Evolutionary conservation across 352 stramenopile genomes (phyloP), one percentile per base, ranked within the genome.

Genomic region (Phytopythium aichiense): DNA sequence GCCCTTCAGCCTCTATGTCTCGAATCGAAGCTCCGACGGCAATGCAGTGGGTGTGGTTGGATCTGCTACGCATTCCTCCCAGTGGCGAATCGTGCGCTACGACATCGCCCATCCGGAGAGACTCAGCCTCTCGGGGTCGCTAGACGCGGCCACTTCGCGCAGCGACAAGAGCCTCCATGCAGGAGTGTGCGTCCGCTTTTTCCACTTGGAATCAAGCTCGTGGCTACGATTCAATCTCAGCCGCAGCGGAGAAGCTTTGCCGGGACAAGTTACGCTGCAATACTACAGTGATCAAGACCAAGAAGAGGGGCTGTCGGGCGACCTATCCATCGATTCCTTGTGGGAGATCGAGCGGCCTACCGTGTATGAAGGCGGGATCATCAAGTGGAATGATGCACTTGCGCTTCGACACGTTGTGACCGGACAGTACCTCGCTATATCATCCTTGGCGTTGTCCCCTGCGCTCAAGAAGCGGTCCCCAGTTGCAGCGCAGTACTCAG

Each of bases 151-250:
- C 45, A 23, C 60, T 12, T 51, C 42, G 7, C 59, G 7, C 16
- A 58, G 57, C 25, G 63, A 71, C 42, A 56, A 51, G 6, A 69
- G 70, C 11, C 68, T 92, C 45, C 74, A 77, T 45, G 78, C 74
- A 35, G 82, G 82, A 4, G 69, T 61, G 6, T 91, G 82, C 30
- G 65, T 91, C 23, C 79, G 82, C 25, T 61, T 91, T 23, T 71
- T 84, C 23, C 82, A 91, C 68, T 56, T 91, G 30, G 82, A 89
- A 61, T 82, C 77, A 5, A 85, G 71, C 31, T 89, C 76, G 12
- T 88, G 81, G 78, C 71, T 91, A 40, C 71, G 78, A 5, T 80
- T 74, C 58, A 56, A 64, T n/a, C 51, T 49, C 15, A 51, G 22
- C 46, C 31, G 65, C 37, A 23, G 22, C 22, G 57, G 37, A 28